phyloP scores from a whole-genome alignment of 177 flowering plant species.

The Vitis hybrid region DNA sequence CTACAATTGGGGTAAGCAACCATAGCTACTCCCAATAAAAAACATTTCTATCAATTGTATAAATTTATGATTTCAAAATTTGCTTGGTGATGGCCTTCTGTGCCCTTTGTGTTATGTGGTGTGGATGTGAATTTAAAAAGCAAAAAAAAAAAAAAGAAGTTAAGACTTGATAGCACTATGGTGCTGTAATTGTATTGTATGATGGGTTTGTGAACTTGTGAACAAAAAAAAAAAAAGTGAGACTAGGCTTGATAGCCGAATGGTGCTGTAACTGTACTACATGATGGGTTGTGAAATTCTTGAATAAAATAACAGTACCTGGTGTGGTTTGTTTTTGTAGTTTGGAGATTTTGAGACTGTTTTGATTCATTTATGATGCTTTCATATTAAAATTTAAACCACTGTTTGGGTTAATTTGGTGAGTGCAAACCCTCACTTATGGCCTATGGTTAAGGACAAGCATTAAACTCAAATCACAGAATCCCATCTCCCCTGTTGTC shows the following conservation, averaged over 20 bases:
- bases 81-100: not conserved
- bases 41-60: conserved; percentile 8
- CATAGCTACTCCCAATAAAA: not conserved
- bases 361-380: too few species aligned
- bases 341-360: too few species aligned
- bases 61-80: conserved; percentile 3
- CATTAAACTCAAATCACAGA: too few species aligned
- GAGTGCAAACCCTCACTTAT: too few species aligned
- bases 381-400: too few species aligned
- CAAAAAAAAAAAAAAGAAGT: not conserved
- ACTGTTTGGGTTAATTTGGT: too few species aligned
- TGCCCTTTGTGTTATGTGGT: too few species aligned
- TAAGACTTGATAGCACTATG: not conserved
- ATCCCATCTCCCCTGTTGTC: too few species aligned
- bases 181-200: not conserved
- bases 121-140: not conserved
- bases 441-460: too few species aligned
- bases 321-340: too few species aligned
- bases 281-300: not conserved
- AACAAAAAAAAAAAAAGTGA: not conserved
- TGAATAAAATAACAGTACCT: not conserved
- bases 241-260: not conserved
- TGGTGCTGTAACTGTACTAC: not conserved
- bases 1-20: not conserved
- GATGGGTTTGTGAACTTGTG: not conserved